Percentiles rank a stretch among this genome's conserved stretches.
These are phyloP conservation scores for Stephanodiscus minutulus DNA, from an alignment of 108 stramenopile genomes.

Conservation along the genomic window DNA sequence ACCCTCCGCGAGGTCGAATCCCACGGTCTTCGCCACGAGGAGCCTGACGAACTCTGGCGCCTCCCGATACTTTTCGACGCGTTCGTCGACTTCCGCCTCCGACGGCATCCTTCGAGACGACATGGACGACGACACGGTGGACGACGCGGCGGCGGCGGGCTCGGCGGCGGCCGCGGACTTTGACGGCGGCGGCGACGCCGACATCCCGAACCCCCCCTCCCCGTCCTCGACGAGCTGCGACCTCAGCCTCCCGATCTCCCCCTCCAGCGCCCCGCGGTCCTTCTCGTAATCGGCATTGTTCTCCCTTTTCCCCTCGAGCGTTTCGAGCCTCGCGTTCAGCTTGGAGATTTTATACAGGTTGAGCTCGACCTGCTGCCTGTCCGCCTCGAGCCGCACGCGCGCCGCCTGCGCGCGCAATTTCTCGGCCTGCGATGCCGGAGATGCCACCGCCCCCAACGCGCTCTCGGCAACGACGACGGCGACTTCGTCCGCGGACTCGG, in stretches of 20 bases:
- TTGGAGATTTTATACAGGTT: constrained; percentile 71
- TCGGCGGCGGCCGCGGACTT: background rate
- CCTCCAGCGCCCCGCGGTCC: constrained; percentile 32
- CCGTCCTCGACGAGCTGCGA: constrained; percentile 54
- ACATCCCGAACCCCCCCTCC: constrained; percentile 15
- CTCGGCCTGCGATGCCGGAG: constrained; percentile 33
- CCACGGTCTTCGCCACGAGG: constrained; percentile 43
- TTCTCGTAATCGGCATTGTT: constrained; percentile 12
- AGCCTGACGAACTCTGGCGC: constrained; percentile 57
- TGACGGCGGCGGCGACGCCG: background rate
- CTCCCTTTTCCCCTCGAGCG: constrained; percentile 20
- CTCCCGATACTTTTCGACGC: constrained; percentile 29
- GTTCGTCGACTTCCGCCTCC: constrained; percentile 44
- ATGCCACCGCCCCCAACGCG: too few relatives aligned
- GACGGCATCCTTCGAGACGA: constrained; percentile 9
- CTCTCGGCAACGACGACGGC: background rate
- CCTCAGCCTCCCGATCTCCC: constrained; percentile 44
- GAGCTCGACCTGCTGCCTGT: constrained; percentile 62
- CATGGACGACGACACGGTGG: background rate
- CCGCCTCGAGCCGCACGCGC: constrained; percentile 73
- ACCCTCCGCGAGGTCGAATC: constrained; percentile 40
- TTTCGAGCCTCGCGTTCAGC: constrained; percentile 47
- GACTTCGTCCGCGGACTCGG: background rate
- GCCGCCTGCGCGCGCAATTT: constrained; percentile 58
- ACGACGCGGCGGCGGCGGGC: constrained; percentile 8